Conservation (phyloP, 305 asterid species). For the Rubia peregrina region DNA sequence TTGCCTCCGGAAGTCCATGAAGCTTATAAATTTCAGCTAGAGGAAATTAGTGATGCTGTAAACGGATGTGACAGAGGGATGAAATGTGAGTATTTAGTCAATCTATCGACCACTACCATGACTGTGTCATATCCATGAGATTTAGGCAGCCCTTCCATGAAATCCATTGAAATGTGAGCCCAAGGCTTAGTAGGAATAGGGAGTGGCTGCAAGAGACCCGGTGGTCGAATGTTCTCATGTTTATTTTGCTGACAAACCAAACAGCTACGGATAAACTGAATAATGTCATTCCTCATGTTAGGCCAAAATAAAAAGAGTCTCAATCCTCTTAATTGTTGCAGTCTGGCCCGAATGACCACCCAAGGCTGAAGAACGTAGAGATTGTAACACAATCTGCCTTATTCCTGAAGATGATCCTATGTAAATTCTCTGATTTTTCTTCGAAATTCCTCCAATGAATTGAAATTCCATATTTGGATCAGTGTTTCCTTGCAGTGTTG, state of each 20-base stretch:
- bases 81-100: background rate
- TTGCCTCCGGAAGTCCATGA: background rate
- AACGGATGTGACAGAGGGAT: background rate
- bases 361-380: background rate
- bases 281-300: background rate
- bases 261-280: background rate
- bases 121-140: background rate
- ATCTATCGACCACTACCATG: constrained; percentile 11
- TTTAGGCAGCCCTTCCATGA: background rate
- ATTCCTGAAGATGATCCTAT: background rate
- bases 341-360: background rate
- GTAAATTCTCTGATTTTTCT: background rate
- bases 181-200: background rate
- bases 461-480: too few species aligned
- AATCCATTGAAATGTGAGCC: constrained; percentile 10
- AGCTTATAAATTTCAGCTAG: background rate
- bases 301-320: background rate
- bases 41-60: background rate
- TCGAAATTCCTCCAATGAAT: background rate
- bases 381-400: background rate
- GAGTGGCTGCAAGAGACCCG: background rate
- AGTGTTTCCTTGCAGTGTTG: too few species aligned
- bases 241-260: background rate
- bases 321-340: background rate
- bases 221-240: background rate